A percentile compares a stretch with the other conserved stretches of the same genome.
phyloP scores from a whole-genome alignment of 768 basidiomycete species.

The Calocera viscosa region DNA sequence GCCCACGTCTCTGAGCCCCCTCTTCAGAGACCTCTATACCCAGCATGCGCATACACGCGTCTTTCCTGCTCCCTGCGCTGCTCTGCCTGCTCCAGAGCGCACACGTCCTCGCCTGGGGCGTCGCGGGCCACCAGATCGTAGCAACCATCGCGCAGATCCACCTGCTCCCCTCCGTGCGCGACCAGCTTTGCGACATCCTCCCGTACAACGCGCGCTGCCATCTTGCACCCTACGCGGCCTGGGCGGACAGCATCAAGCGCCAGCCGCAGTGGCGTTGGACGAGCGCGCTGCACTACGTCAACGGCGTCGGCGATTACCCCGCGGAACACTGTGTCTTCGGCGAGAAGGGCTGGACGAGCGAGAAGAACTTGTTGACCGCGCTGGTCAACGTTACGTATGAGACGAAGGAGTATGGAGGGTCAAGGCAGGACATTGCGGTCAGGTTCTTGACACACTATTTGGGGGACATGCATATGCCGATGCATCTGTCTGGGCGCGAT shows the following conservation, averaged over 20 bases:
- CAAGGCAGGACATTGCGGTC: slow-evolving; percentile 59
- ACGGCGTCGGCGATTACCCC: slow-evolving; percentile 65
- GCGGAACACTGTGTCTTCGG: slow-evolving; percentile 66
- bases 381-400: slow-evolving; percentile 69
- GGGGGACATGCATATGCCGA: slow-evolving; percentile 86
- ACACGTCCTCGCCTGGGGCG: neutral
- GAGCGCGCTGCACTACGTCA: slow-evolving; percentile 61
- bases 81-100: neutral
- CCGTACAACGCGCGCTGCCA: slow-evolving; percentile 46
- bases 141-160: slow-evolving; percentile 92
- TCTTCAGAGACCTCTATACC: neutral
- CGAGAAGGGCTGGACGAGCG: slow-evolving; percentile 52
- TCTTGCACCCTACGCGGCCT: slow-evolving; percentile 70
- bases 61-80: neutral
- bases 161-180: slow-evolving; percentile 48
- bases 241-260: slow-evolving; percentile 67
- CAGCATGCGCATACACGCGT: neutral
- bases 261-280: slow-evolving; percentile 42
- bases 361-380: slow-evolving; percentile 45
- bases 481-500: slow-evolving; percentile 80
- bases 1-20: neutral
- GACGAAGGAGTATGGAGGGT: slow-evolving; percentile 37
- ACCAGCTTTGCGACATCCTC: slow-evolving; percentile 59
- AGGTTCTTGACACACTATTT: slow-evolving; percentile 89
- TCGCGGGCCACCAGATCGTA: slow-evolving; percentile 73